These are phyloP conservation scores for Giardia duodenalis DNA, from an alignment of 208 protist genomes.

Conservation along the genomic window DNA sequence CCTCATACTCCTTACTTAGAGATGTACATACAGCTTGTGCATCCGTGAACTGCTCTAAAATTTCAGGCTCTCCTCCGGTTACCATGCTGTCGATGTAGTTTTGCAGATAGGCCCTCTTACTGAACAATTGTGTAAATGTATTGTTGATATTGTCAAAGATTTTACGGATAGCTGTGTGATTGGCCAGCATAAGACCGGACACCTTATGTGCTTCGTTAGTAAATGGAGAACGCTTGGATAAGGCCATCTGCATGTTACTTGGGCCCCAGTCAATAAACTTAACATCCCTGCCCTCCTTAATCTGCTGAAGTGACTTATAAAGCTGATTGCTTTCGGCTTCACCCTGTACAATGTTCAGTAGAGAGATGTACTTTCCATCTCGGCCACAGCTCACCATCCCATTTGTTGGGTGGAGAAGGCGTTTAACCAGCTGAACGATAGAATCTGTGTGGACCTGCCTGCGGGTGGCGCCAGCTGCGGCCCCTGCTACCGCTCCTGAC, in stretches of 20 bases:
- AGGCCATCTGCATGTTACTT: conserved; percentile 53
- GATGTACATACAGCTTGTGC: neutral
- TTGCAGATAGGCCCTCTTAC: neutral
- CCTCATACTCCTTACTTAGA: neutral
- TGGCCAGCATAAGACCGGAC: conserved; percentile 91
- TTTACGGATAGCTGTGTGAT: conserved; percentile 86
- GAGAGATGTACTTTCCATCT: conserved; percentile 85
- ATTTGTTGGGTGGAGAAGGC: conserved; percentile 94
- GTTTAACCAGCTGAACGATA: conserved; percentile 95
- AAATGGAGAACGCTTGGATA: conserved; percentile 80
- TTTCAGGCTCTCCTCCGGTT: neutral
- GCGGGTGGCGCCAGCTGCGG: conserved; percentile 9
- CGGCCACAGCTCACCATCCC: conserved; percentile 79
- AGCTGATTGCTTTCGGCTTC: conserved; percentile 86
- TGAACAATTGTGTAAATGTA: conserved; percentile 56
- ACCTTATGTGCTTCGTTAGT: conserved; percentile 80
- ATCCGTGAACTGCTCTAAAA: neutral
- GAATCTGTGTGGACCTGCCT: conserved; percentile 97
- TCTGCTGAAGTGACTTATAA: conserved; percentile 88
- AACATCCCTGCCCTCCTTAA: conserved; percentile 77
- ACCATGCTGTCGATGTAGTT: neutral
- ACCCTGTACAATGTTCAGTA: conserved; percentile 96
- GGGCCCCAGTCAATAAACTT: conserved; percentile 96
- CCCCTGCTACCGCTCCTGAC: neutral
- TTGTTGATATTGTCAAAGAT: conserved; percentile 67